phyloP scores from a whole-genome alignment of 352 stramenopile species.

The Phytophthora ramorum region DNA sequence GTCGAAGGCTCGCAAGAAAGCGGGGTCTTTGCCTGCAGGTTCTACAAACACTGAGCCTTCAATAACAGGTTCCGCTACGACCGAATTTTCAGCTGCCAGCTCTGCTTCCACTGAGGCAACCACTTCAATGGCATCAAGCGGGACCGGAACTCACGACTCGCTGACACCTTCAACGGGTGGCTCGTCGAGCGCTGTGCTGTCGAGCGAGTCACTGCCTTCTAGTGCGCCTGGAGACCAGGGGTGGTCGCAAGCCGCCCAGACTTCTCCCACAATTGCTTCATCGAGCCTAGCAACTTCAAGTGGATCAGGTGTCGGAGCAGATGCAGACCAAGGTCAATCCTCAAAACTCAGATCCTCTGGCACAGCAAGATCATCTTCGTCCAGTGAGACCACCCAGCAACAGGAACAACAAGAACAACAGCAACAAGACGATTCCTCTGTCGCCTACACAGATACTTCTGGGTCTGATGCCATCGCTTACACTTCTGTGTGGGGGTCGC shows the following conservation, averaged over 20 bases:
- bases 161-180: neutral
- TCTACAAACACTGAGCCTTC: neutral
- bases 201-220: neutral
- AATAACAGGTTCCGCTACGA: neutral
- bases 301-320: neutral
- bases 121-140: neutral
- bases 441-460: neutral
- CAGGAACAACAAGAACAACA: neutral
- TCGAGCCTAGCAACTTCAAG: neutral
- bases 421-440: conserved; percentile 1
- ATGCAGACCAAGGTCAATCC: conserved; percentile 1
- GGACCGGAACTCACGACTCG: neutral
- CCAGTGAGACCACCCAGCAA: neutral
- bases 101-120: neutral
- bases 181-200: neutral
- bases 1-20: conserved; percentile 1
- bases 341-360: neutral
- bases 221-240: neutral
- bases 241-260: neutral
- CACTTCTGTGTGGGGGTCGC: conserved; percentile 20
- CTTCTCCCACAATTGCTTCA: neutral
- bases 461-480: conserved; percentile 1
- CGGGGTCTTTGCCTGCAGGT: neutral
- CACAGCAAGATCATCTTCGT: neutral
- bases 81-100: neutral